These are phyloP conservation scores for Chrysoporthe cubensis DNA, from an alignment of 2,329 filamentous ascomycete genomes.

Conservation along the genomic window DNA sequence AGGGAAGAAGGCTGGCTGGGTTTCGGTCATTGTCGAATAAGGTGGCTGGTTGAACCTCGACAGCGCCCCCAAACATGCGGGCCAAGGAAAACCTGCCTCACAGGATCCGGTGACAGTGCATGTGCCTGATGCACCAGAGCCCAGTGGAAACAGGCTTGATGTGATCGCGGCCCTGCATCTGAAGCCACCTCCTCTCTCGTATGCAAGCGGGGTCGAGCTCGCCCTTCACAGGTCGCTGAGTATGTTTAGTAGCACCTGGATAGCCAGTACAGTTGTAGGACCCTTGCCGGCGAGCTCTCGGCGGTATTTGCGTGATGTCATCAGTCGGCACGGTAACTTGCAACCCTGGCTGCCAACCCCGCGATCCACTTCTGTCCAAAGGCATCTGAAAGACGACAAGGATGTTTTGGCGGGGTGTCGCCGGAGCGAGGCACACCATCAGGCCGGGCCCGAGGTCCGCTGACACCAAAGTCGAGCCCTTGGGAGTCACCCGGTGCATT, in stretches of 20 bases:
- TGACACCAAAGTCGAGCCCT: neutral
- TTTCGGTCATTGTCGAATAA: constrained; percentile 18
- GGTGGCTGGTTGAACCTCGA: constrained; percentile 26
- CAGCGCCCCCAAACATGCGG: constrained; percentile 5
- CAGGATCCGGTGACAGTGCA: constrained; percentile 1
- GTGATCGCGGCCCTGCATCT: neutral
- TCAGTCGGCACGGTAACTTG: constrained; percentile 9
- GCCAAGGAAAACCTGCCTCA: constrained; percentile 17
- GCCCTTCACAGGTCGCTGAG: neutral
- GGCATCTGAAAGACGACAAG: constrained; percentile 9
- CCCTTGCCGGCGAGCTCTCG: neutral
- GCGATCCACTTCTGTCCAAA: neutral
- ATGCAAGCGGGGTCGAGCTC: neutral
- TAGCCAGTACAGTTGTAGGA: neutral
- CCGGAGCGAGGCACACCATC: neutral
- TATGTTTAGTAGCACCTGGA: neutral
- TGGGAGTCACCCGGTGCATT: neutral
- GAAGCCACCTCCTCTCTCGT: neutral
- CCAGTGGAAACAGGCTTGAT: neutral
- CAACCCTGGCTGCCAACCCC: constrained; percentile 4
- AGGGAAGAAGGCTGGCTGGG: constrained; percentile 19
- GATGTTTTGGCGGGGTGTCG: constrained; percentile 7
- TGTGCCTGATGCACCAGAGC: neutral
- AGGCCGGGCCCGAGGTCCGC: neutral
- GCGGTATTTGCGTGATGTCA: constrained; percentile 19